Percentiles rank a stretch among this genome's conserved stretches.
Evolutionary conservation across 1,284 basidiomycete genomes (phyloP).

Genomic region (Rhodotorula sp.): DNA sequence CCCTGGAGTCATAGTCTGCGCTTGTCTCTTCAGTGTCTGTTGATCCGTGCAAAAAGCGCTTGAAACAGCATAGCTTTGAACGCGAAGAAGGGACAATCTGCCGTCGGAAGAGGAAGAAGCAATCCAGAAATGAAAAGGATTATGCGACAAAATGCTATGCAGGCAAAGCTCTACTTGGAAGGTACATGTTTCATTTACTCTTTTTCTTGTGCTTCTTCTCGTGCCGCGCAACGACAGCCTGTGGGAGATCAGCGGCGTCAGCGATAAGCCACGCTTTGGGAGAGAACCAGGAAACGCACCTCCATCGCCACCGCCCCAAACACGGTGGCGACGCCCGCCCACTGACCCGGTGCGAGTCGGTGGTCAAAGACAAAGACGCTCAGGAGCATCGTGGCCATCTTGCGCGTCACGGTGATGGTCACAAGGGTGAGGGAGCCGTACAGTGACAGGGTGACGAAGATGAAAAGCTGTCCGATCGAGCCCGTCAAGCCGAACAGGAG

Average conservation of each 20-base stretch:
- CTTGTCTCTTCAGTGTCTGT: too few relatives aligned
- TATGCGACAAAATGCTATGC: background rate
- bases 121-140: background rate
- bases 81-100: too few relatives aligned
- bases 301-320: constrained; percentile 56
- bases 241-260: background rate
- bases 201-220: constrained; percentile 24
- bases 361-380: constrained; percentile 92
- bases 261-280: fast-evolving
- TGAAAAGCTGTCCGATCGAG: constrained; percentile 92
- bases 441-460: constrained; percentile 94
- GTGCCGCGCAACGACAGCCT: constrained; percentile 20
- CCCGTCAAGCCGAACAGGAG: constrained; percentile 85
- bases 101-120: background rate
- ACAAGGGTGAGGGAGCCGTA: constrained; percentile 93
- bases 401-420: constrained; percentile 93
- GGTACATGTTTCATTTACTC: background rate
- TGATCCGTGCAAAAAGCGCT: too few relatives aligned
- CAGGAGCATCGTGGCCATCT: constrained; percentile 96
- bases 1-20: too few relatives aligned
- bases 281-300: background rate
- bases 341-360: constrained; percentile 77
- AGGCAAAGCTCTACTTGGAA: background rate
- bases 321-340: constrained; percentile 84
- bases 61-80: too few relatives aligned